These are phyloP conservation scores for Diddensiella caesifluorescens DNA, from an alignment of 805 yeast species.

Conservation along the genomic window DNA sequence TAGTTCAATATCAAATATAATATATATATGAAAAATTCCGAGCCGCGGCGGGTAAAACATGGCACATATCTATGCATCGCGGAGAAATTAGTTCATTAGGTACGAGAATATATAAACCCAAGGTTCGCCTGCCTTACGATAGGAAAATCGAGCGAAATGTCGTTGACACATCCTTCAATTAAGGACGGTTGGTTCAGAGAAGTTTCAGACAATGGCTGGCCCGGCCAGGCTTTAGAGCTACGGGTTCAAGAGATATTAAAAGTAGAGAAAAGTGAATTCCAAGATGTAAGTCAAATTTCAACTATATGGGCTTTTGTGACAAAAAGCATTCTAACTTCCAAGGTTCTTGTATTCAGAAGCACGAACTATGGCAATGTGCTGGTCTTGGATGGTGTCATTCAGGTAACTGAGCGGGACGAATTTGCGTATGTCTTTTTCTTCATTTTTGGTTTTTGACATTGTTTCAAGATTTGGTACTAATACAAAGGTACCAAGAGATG, in stretches of 20 bases:
- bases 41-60: too few species aligned
- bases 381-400: constrained; percentile 91
- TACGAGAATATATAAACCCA: too few species aligned
- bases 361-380: constrained; percentile 93
- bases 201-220: constrained; percentile 94
- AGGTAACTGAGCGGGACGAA: constrained; percentile 96
- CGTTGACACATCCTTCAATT: constrained; percentile 13
- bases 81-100: too few species aligned
- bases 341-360: constrained; percentile 77
- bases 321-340: neutral
- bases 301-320: neutral
- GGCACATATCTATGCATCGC: too few species aligned
- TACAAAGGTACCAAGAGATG: constrained; percentile 80
- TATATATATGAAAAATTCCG: too few species aligned
- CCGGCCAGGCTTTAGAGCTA: constrained; percentile 95
- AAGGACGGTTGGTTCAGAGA: constrained; percentile 95
- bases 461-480: neutral
- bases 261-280: constrained; percentile 81
- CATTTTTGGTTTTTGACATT: neutral
- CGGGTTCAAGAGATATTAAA: constrained; percentile 82
- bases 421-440: constrained; percentile 46
- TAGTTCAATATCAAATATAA: too few species aligned
- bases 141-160: neutral
- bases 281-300: constrained; percentile 48
- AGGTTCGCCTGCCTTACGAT: too few species aligned